Conservation (phyloP, 495 filamentous ascomycete genomes). For the Penicillium flavigenum region DNA sequence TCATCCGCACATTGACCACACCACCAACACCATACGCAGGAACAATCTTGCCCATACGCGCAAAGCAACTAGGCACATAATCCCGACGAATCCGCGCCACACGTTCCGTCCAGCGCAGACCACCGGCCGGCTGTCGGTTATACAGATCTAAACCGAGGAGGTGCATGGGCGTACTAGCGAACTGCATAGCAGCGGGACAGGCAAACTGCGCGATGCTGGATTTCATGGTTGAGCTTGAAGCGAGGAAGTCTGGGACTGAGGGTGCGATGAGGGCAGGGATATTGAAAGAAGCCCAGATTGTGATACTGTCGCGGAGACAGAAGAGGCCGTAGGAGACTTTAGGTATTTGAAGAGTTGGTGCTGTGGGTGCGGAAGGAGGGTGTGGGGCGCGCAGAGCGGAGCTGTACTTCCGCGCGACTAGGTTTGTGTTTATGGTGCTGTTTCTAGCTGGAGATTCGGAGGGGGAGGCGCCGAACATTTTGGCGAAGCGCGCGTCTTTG, state of each 20-base stretch:
- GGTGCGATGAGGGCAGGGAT: conserved; percentile 72
- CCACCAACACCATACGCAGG: conserved; percentile 94
- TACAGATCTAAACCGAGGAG: conserved; percentile 86
- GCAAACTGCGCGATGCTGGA: conserved; percentile 74
- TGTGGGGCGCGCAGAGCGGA: conserved; percentile 46
- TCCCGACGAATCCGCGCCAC: conserved; percentile 66
- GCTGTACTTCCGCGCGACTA: background rate
- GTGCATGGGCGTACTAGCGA: conserved; percentile 83
- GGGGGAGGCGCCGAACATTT: conserved; percentile 64
- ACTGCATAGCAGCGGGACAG: conserved; percentile 77
- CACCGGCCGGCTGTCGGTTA: conserved; percentile 59
- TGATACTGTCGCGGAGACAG: conserved; percentile 80
- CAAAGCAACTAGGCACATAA: conserved; percentile 72
- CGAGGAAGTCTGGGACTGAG: conserved; percentile 41
- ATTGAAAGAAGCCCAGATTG: conserved; percentile 94
- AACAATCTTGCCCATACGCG: conserved; percentile 86
- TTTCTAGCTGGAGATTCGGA: conserved; percentile 9
- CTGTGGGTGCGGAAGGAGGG: conserved; percentile 14
- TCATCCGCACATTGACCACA: conserved; percentile 77
- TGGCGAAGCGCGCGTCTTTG: conserved; percentile 86
- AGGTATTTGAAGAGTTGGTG: conserved; percentile 38
- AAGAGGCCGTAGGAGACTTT: conserved; percentile 71
- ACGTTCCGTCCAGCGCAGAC: conserved; percentile 56
- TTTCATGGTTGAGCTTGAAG: conserved; percentile 53
- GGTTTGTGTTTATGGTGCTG: conserved; percentile 17